Conservation (phyloP, 345 rosid genomes). For the Toxicodendron radicans region DNA sequence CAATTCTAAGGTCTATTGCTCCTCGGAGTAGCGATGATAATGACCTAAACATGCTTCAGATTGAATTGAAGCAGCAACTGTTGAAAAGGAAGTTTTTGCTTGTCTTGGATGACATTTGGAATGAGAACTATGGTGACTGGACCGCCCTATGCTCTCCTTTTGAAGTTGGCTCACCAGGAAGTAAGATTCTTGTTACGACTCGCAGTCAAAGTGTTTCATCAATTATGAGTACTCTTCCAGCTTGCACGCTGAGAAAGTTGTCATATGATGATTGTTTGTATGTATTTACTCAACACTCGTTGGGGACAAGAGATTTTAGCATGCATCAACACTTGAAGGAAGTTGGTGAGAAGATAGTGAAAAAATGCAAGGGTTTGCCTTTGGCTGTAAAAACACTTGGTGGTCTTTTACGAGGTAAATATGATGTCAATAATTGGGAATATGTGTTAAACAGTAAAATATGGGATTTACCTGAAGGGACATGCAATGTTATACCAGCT, state of each 20-base stretch:
- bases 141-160: background rate
- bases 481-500: conserved; percentile 1
- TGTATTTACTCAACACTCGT: background rate
- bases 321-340: background rate
- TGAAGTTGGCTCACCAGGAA: background rate
- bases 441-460: conserved; percentile 12
- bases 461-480: conserved; percentile 7
- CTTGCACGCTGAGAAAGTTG: background rate
- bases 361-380: background rate
- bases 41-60: conserved; percentile 18
- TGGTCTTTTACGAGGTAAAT: conserved; percentile 13
- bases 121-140: background rate
- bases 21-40: accelerated
- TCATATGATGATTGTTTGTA: background rate
- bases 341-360: background rate
- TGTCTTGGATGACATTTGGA: background rate
- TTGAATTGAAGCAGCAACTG: background rate
- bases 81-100: background rate
- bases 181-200: conserved; percentile 6
- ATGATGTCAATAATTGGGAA: conserved; percentile 12
- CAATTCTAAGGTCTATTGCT: background rate
- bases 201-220: background rate
- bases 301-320: background rate
- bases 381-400: conserved; percentile 25
- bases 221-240: background rate